phyloP scores from a whole-genome alignment of 495 filamentous ascomycete species.

The Coniosporium apollinis region DNA sequence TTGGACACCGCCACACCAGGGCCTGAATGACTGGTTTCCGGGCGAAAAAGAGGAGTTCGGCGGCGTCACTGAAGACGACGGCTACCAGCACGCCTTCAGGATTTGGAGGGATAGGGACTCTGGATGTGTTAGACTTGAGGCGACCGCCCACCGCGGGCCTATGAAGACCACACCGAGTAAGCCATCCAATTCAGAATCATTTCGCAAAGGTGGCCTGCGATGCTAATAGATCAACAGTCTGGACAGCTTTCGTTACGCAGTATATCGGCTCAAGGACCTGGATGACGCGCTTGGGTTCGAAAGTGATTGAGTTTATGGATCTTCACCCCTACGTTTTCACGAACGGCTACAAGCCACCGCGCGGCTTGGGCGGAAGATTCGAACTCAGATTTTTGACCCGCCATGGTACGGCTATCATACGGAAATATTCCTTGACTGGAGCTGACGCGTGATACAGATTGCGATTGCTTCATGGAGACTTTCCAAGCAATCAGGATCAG shows the following conservation, averaged over 20 bases:
- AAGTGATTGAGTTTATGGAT: constrained; percentile 9
- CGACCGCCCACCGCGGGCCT: constrained; percentile 17
- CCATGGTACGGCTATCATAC: constrained; percentile 11
- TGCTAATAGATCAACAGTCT: too few species aligned
- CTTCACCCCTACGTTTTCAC: constrained; percentile 19
- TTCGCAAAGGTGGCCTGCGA: too few species aligned
- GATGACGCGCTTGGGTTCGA: constrained; percentile 12
- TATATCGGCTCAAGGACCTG: constrained; percentile 13
- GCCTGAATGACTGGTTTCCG: constrained; percentile 39
- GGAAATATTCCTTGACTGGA: background rate
- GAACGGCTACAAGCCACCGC: constrained; percentile 11
- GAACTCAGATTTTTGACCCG: constrained; percentile 13
- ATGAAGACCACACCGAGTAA: constrained; percentile 18
- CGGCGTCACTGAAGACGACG: constrained; percentile 55
- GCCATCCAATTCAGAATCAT: too few species aligned
- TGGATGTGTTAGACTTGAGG: constrained; percentile 40
- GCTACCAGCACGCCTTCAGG: constrained; percentile 51
- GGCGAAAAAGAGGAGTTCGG: constrained; percentile 44
- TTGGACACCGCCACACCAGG: constrained; percentile 29
- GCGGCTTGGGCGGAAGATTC: constrained; percentile 9
- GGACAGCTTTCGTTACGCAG: constrained; percentile 25
- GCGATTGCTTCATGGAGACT: background rate
- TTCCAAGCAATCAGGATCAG: too few species aligned
- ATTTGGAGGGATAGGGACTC: constrained; percentile 52
- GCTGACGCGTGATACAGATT: background rate